Evolutionary conservation across 2,329 filamentous ascomycete species (phyloP).

Genomic region (Talaromyces sp.): DNA sequence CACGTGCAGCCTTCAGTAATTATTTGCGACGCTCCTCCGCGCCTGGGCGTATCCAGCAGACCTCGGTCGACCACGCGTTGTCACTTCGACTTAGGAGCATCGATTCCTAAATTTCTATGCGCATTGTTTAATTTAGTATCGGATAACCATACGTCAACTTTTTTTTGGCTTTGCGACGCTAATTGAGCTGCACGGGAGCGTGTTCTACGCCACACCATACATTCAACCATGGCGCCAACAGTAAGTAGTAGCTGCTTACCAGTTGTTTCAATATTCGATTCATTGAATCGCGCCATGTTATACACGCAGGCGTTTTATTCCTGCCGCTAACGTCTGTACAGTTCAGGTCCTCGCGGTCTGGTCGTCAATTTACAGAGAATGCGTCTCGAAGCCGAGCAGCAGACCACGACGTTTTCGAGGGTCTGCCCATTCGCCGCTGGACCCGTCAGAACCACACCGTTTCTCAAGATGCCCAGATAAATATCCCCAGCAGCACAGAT

Average conservation of each 20-base stretch:
- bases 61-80: neutral
- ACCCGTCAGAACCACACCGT: slow-evolving; percentile 66
- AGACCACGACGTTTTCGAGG: slow-evolving; percentile 65
- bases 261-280: neutral
- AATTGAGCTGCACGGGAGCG: slow-evolving; percentile 7
- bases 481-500: slow-evolving; percentile 44
- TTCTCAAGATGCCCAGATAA: slow-evolving; percentile 61
- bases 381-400: slow-evolving; percentile 44
- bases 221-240: slow-evolving; percentile 13
- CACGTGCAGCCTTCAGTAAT: slow-evolving; percentile 4
- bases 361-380: slow-evolving; percentile 53
- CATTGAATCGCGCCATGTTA: neutral
- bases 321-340: slow-evolving; percentile 19
- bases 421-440: slow-evolving; percentile 88
- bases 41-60: neutral
- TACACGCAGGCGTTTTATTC: neutral
- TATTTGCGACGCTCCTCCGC: slow-evolving; percentile 6
- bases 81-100: neutral
- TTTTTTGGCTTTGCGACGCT: neutral
- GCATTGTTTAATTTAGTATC: neutral
- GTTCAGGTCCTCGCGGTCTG: slow-evolving; percentile 55
- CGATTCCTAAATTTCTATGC: neutral
- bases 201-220: slow-evolving; percentile 1
- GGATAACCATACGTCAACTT: neutral
- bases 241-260: slow-evolving; percentile 6